Percentiles rank a stretch among this genome's conserved stretches.
Evolutionary conservation across 2,329 filamentous ascomycete species (phyloP).

Genomic region (Paradendryphiella salina): DNA sequence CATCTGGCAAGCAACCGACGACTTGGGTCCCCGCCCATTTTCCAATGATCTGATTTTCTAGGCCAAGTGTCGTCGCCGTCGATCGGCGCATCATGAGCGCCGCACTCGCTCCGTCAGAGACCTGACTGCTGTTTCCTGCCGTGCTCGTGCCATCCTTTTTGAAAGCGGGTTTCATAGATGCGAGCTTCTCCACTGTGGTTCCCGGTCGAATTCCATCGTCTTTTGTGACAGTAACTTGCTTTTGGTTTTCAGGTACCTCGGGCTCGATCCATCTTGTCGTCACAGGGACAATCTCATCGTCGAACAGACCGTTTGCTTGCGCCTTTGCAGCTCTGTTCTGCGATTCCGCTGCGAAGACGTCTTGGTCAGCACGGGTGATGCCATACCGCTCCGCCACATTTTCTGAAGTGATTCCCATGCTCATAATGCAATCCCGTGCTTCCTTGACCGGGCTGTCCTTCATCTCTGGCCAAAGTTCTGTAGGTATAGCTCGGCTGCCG

Average conservation of each 20-base stretch:
- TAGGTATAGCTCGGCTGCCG: constrained; percentile 79
- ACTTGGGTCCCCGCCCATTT: constrained; percentile 79
- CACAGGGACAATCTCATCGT: constrained; percentile 78
- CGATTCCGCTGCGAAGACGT: constrained; percentile 75
- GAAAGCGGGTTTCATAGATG: constrained; percentile 84
- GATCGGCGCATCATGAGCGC: constrained; percentile 82
- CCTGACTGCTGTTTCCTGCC: constrained; percentile 82
- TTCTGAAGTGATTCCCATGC: constrained; percentile 88
- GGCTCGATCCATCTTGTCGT: constrained; percentile 70
- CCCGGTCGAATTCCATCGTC: constrained; percentile 82
- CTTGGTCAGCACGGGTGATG: constrained; percentile 75
- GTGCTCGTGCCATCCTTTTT: constrained; percentile 73
- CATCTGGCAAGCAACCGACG: constrained; percentile 79
- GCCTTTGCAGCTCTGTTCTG: constrained; percentile 75
- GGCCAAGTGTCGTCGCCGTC: constrained; percentile 73
- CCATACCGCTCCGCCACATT: constrained; percentile 81
- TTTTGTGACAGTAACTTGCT: constrained; percentile 67
- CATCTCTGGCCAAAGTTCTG: constrained; percentile 75
- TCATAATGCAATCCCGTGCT: constrained; percentile 85
- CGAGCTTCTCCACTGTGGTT: constrained; percentile 70
- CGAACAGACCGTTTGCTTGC: constrained; percentile 69
- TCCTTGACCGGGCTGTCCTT: constrained; percentile 66
- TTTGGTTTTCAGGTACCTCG: constrained; percentile 53
- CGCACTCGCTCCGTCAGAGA: constrained; percentile 85
- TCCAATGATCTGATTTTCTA: constrained; percentile 71